Percentiles rank a stretch among this genome's conserved stretches.
These are phyloP conservation scores for Sarocladium brachiariae DNA, from an alignment of 2,329 filamentous ascomycete genomes.

Conservation along the genomic window DNA sequence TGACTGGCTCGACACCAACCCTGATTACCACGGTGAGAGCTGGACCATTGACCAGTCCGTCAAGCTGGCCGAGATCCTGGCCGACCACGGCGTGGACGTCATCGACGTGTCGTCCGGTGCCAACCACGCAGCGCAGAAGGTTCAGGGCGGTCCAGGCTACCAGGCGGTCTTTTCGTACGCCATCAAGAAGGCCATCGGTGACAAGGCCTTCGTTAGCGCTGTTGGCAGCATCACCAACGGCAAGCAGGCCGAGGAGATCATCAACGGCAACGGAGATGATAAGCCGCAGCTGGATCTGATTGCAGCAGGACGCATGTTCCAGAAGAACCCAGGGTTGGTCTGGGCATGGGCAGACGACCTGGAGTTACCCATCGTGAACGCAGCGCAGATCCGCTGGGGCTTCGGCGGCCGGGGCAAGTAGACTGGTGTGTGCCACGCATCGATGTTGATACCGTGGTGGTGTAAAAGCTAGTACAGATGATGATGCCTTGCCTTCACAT, in stretches of 20 bases:
- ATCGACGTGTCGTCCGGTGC: conserved; percentile 68
- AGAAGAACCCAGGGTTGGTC: conserved; percentile 51
- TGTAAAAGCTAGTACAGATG: too few species aligned
- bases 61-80: conserved; percentile 55
- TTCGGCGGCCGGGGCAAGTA: conserved; percentile 44
- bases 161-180: conserved; percentile 64
- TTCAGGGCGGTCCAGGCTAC: conserved; percentile 56
- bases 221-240: conserved; percentile 43
- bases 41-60: conserved; percentile 63
- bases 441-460: too few species aligned
- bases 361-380: conserved; percentile 35
- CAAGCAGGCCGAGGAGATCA: conserved; percentile 37
- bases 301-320: conserved; percentile 46
- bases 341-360: conserved; percentile 51
- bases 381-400: conserved; percentile 50
- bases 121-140: conserved; percentile 51
- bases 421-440: too few species aligned
- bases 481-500: too few species aligned
- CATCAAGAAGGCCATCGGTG: conserved; percentile 64
- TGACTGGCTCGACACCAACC: conserved; percentile 49
- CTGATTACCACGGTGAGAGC: conserved; percentile 22
- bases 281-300: conserved; percentile 42
- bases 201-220: conserved; percentile 39
- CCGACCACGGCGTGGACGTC: conserved; percentile 63
- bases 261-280: conserved; percentile 29